phyloP scores from a whole-genome alignment of 1,284 basidiomycete genomes.

The Papiliotrema fonsecae region DNA sequence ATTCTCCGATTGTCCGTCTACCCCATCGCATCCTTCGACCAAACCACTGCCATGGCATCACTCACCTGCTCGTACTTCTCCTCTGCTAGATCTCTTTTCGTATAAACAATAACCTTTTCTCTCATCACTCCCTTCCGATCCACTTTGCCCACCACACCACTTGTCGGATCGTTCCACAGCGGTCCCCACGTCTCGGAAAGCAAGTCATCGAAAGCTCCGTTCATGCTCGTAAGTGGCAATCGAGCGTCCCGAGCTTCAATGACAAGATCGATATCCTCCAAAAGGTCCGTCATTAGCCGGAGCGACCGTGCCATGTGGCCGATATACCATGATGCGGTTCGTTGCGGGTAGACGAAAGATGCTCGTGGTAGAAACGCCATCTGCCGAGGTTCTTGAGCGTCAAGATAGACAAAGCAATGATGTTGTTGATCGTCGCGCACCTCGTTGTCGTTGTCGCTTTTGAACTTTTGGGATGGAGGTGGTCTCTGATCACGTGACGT shows the following conservation, averaged over 20 bases:
- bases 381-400: not conserved
- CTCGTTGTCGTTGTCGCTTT: too few species aligned
- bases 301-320: conserved; percentile 94
- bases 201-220: conserved; percentile 72
- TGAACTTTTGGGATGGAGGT: not conserved
- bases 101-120: conserved; percentile 85
- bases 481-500: not conserved
- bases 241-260: conserved; percentile 91
- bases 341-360: conserved; percentile 48
- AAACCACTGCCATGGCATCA: conserved; percentile 5
- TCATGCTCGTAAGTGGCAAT: conserved; percentile 89
- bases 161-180: not conserved
- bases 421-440: not conserved
- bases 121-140: conserved; percentile 40
- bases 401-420: not conserved
- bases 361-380: conserved; percentile 42
- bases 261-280: conserved; percentile 81
- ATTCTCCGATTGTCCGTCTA: too few species aligned
- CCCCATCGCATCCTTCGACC: not conserved
- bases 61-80: conserved; percentile 74
- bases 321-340: conserved; percentile 88
- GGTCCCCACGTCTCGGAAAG: conserved; percentile 12
- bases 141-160: conserved; percentile 2
- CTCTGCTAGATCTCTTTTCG: conserved; percentile 88
- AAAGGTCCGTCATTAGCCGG: conserved; percentile 66